These are phyloP conservation scores for Coemansia sp. DNA, from an alignment of 192 early-diverging fungal species.

Conservation along the genomic window DNA sequence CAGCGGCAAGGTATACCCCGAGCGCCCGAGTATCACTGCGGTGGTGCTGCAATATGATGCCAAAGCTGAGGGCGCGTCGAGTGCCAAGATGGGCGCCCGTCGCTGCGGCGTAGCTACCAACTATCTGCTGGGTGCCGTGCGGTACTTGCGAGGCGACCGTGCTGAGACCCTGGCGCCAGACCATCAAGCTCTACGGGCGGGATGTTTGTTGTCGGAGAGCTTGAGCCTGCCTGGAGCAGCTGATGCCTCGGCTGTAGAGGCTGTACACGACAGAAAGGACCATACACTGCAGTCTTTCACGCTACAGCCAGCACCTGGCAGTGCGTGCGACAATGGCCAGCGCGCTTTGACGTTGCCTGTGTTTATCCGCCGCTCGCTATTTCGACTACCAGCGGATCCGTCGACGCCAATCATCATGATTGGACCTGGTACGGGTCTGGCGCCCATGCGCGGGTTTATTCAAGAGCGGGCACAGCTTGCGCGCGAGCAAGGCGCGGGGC, in stretches of 20 bases:
- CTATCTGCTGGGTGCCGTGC: slow-evolving; percentile 76
- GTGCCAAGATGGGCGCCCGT: slow-evolving; percentile 48
- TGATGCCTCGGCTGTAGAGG: slow-evolving; percentile 27
- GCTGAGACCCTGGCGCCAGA: slow-evolving; percentile 15
- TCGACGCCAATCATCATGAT: slow-evolving; percentile 91
- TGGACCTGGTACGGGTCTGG: slow-evolving; percentile 98
- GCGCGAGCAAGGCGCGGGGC: slow-evolving; percentile 55
- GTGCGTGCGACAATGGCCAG: background rate
- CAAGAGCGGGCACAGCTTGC: slow-evolving; percentile 76
- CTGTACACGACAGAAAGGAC: slow-evolving; percentile 19
- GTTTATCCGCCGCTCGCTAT: slow-evolving; percentile 86
- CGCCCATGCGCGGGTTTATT: slow-evolving; percentile 96
- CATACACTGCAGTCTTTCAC: slow-evolving; percentile 43
- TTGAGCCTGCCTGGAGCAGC: slow-evolving; percentile 6
- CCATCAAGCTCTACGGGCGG: slow-evolving; percentile 8
- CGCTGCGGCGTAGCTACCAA: slow-evolving; percentile 87
- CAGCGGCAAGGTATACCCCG: slow-evolving; percentile 75
- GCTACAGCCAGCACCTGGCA: slow-evolving; percentile 25
- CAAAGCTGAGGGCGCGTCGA: slow-evolving; percentile 15
- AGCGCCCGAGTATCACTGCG: slow-evolving; percentile 81
- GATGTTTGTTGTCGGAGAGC: slow-evolving; percentile 19
- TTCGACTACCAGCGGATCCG: slow-evolving; percentile 86
- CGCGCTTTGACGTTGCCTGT: slow-evolving; percentile 61
- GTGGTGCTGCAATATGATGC: slow-evolving; percentile 80
- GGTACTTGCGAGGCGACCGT: slow-evolving; percentile 39